Percentiles rank a stretch among this genome's conserved stretches.
These are phyloP conservation scores for Pseudocercospora fuligena DNA, from an alignment of 2,329 filamentous ascomycete genomes.

Conservation along the genomic window DNA sequence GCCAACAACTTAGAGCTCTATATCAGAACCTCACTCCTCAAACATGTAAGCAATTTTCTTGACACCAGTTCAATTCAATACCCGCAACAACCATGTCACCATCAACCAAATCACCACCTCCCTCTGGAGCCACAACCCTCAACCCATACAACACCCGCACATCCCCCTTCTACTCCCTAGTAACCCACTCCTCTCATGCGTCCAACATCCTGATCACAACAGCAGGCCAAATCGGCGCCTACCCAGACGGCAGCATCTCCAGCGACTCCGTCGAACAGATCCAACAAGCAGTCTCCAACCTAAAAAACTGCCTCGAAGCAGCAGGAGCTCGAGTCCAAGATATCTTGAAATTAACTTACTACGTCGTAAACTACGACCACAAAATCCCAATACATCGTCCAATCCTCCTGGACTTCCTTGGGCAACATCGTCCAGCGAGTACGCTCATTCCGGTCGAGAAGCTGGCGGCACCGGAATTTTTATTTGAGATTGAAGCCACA, in stretches of 20 bases:
- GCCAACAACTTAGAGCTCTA: conserved; percentile 3
- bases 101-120: not conserved
- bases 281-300: conserved; percentile 30
- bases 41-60: not conserved
- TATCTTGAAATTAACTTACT: conserved; percentile 35
- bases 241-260: conserved; percentile 30
- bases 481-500: conserved; percentile 37
- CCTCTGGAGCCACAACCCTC: conserved; percentile 9
- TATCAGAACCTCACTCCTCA: not conserved
- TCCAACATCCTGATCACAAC: conserved; percentile 25
- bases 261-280: conserved; percentile 32
- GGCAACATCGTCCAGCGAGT: conserved; percentile 32
- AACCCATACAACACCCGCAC: conserved; percentile 26
- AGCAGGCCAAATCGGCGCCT: conserved; percentile 34
- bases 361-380: conserved; percentile 36
- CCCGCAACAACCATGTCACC: not conserved
- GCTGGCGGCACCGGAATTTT: conserved; percentile 33
- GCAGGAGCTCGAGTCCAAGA: conserved; percentile 33
- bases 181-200: conserved; percentile 24
- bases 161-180: conserved; percentile 28
- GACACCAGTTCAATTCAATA: not conserved
- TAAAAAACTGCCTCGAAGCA: conserved; percentile 32
- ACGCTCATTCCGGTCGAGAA: conserved; percentile 34
- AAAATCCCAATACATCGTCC: conserved; percentile 29
- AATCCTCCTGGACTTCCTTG: conserved; percentile 32